Percentiles rank a stretch among this genome's conserved stretches.
phyloP scores from a whole-genome alignment of 2,329 filamentous ascomycete genomes.

The Ramichloridium luteum region DNA sequence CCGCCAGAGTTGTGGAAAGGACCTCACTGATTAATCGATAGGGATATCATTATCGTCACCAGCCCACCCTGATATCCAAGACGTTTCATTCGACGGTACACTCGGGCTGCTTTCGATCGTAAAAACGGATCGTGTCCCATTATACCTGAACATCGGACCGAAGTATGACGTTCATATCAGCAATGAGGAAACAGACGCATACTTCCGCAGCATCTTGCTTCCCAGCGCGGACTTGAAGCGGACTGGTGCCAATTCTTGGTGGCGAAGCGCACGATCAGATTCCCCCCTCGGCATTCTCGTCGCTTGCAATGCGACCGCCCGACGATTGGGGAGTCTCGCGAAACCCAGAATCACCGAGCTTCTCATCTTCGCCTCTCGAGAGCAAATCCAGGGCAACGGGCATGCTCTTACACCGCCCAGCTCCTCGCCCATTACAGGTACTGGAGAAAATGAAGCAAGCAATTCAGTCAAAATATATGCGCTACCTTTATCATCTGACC shows the following conservation, averaged over 20 bases:
- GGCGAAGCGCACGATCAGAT: constrained; percentile 11
- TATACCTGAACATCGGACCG: constrained; percentile 8
- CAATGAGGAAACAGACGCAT: constrained; percentile 10
- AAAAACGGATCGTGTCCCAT: constrained; percentile 10
- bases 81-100: constrained; percentile 5
- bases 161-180: constrained; percentile 6
- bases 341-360: constrained; percentile 29
- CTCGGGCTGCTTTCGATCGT: constrained; percentile 13
- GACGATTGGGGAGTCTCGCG: too few relatives aligned
- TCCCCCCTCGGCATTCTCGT: constrained; percentile 13
- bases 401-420: constrained; percentile 25
- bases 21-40: constrained; percentile 1
- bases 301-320: constrained; percentile 4
- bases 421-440: constrained; percentile 20
- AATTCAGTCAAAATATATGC: constrained; percentile 28
- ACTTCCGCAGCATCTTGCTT: constrained; percentile 12
- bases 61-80: constrained; percentile 1
- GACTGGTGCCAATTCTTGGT: constrained; percentile 9
- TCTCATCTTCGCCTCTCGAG: constrained; percentile 32
- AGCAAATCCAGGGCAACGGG: constrained; percentile 6
- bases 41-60: neutral
- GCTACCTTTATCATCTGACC: constrained; percentile 32
- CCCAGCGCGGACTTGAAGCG: constrained; percentile 2
- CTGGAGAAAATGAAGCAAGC: too few relatives aligned
- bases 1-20: too few relatives aligned